Percentiles rank a stretch among this genome's conserved stretches.
These are phyloP conservation scores for Alternaria dauci DNA, from an alignment of 2,329 filamentous ascomycete genomes.

Conservation along the genomic window DNA sequence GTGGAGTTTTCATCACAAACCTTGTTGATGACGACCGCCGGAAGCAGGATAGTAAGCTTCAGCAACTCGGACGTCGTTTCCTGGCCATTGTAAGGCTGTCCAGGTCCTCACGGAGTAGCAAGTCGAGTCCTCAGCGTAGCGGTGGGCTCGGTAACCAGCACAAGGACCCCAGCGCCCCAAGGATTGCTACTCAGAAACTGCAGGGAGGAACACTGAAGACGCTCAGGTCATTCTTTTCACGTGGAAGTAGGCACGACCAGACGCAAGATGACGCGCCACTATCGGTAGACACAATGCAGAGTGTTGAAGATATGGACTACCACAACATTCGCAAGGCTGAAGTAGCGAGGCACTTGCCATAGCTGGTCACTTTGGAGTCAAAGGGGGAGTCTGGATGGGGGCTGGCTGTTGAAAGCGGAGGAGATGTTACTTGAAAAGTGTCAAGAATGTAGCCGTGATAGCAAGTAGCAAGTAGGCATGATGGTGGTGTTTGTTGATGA, in stretches of 20 bases:
- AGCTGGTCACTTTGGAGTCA: neutral
- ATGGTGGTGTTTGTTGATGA: neutral
- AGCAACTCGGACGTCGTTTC: constrained; percentile 6
- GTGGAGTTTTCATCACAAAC: constrained; percentile 6
- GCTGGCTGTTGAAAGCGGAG: neutral
- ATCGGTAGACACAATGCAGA: neutral
- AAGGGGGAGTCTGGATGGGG: neutral
- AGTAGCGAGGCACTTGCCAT: neutral
- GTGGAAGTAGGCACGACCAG: constrained; percentile 4
- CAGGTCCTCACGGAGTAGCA: constrained; percentile 1
- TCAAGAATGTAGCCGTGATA: neutral
- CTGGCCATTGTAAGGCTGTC: constrained; percentile 10
- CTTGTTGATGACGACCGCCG: neutral
- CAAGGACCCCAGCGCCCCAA: constrained; percentile 2
- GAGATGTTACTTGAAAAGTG: neutral
- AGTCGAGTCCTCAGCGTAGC: constrained; percentile 1
- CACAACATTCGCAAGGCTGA: neutral
- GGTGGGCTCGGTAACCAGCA: neutral
- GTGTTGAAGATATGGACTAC: neutral
- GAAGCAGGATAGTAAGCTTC: constrained; percentile 5
- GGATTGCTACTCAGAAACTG: constrained; percentile 10
- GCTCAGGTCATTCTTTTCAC: constrained; percentile 4
- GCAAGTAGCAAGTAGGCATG: neutral
- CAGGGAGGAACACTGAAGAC: constrained; percentile 8
- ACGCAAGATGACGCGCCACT: neutral